Evolutionary conservation across 208 protist genomes (phyloP), one percentile per base, ranked within the genome.

Genomic region (Acanthamoeba lenticulata): DNA sequence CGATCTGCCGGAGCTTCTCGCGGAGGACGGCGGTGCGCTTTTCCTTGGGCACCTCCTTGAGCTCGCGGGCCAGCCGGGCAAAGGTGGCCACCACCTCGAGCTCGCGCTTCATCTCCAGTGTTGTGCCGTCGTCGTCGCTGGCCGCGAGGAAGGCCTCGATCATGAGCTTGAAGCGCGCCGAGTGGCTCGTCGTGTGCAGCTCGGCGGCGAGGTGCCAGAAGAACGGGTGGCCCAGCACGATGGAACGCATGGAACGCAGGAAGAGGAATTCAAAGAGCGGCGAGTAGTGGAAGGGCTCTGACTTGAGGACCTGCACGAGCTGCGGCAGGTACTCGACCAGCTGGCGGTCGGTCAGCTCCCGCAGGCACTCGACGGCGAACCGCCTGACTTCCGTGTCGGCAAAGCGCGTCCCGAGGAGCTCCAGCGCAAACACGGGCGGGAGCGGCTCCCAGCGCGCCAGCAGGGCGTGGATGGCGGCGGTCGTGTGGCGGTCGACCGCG

Each of bases 251-350:
- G 0, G 97, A 97, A 27, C 97, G 88, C n/a, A 57, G 45, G 1
- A 98, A 81, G 13, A 98, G 94, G 83, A 98, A 98, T 36, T 96
- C 77, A 11, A 95, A 95, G 3, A 98, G 92, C 5, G 92, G 40
- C 4, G 90, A 96, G 74, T 98, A 96, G 55, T 98, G 96, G 57
- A 97, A 97, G 7, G 95, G 65, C 94, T 98, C 98, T 62, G 97
- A 98, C 81, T 98, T 98, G 47, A 98, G 67, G 29, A 94, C 95
- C 72, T 96, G 95, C 2, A 97, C 72, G 7, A 98, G 93, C 94
- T 98, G 97, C 42, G 96, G 74, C 21, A 98, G 90, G 65, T 95
- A 97, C 57, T 95, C 83, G 1, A 94, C 90, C 7, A 98, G 34
- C 42, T 97, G 67, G 17, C 95, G 81, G 38, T 98, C 96, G 24